phyloP scores from a whole-genome alignment of 352 stramenopile genomes.

The Phytophthora sansomeana region DNA sequence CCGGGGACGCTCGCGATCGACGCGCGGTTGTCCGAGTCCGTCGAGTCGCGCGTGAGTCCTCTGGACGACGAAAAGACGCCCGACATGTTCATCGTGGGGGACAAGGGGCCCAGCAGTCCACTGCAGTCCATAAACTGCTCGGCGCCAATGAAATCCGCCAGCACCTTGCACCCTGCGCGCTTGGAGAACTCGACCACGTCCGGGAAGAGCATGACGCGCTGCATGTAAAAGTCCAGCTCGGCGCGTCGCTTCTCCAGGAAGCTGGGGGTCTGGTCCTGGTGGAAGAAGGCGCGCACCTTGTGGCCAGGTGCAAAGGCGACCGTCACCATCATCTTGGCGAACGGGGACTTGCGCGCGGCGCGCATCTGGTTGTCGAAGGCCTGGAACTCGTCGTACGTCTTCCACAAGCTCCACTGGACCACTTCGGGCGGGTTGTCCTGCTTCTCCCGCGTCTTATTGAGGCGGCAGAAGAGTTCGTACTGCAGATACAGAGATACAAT shows the following conservation, averaged over 20 bases:
- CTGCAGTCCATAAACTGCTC: conserved; percentile 56
- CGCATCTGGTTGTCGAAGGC: conserved; percentile 74
- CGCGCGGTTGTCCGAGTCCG: conserved; percentile 36
- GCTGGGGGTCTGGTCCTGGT: conserved; percentile 68
- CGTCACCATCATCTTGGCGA: conserved; percentile 88
- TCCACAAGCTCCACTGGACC: conserved; percentile 82
- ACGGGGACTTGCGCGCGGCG: conserved; percentile 49
- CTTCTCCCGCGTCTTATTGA: conserved; percentile 50
- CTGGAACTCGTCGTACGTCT: conserved; percentile 85
- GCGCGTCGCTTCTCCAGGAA: conserved; percentile 82
- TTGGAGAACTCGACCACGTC: conserved; percentile 71
- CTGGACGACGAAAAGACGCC: conserved; percentile 34
- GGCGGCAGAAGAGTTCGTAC: conserved; percentile 67
- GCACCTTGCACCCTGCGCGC: conserved; percentile 55
- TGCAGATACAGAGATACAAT: conserved; percentile 10
- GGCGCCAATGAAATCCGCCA: conserved; percentile 73
- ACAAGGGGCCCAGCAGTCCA: conserved; percentile 26
- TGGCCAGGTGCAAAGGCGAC: conserved; percentile 77
- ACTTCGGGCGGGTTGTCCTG: conserved; percentile 42
- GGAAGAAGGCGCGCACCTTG: conserved; percentile 77
- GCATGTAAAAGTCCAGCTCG: conserved; percentile 86
- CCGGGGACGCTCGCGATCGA: conserved; percentile 27
- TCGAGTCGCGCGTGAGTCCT: conserved; percentile 34
- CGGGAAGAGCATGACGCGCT: conserved; percentile 83
- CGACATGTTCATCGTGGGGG: conserved; percentile 36